These are phyloP conservation scores for Volvox carteri DNA, from an alignment of 163 green algal genomes.

Conservation along the genomic window DNA sequence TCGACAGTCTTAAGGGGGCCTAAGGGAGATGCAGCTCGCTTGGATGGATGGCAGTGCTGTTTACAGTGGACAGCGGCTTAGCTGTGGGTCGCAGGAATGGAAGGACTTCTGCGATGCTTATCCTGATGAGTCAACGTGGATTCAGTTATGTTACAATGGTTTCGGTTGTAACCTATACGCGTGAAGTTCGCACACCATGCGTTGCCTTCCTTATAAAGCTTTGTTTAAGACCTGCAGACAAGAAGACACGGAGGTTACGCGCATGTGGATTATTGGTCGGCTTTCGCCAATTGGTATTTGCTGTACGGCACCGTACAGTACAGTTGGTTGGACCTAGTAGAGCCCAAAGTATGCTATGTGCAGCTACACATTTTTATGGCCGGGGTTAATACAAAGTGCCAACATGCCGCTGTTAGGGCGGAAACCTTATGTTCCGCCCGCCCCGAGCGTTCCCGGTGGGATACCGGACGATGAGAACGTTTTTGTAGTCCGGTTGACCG, in stretches of 20 bases:
- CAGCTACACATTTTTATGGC: not conserved
- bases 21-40: not conserved
- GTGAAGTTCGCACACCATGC: no score
- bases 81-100: not conserved
- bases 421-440: conserved; percentile 32
- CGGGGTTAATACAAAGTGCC: not conserved
- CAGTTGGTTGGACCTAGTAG: no score
- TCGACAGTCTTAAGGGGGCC: not conserved
- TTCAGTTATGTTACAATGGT: no score
- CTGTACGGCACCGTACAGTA: no score
- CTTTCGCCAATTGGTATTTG: no score
- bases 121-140: no score
- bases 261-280: no score
- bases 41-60: not conserved
- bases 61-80: not conserved
- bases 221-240: no score
- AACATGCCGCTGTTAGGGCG: conserved; percentile 46
- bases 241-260: no score
- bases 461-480: conserved; percentile 55
- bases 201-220: no score
- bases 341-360: no score
- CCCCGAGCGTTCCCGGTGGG: conserved; percentile 15
- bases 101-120: not conserved
- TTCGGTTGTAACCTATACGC: no score
- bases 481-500: conserved; percentile 64